A percentile compares a stretch with the other conserved stretches of the same genome.
phyloP scores from a whole-genome alignment of 2,329 filamentous ascomycete species.

The Pseudogymnoascus sp. region DNA sequence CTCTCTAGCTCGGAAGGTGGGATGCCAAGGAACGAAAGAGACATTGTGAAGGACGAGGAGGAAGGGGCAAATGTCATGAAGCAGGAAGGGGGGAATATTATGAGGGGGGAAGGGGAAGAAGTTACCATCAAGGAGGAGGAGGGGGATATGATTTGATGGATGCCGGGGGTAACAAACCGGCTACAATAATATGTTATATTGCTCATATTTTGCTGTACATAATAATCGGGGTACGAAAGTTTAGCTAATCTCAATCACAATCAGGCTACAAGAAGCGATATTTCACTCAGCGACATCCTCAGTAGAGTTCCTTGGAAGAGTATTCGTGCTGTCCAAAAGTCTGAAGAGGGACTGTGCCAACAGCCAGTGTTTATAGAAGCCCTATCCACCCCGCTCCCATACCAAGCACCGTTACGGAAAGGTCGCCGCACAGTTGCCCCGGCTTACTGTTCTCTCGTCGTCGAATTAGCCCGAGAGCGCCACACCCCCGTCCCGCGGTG shows the following conservation, averaged over 20 bases:
- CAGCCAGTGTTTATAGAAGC: neutral
- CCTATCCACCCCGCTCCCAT: neutral
- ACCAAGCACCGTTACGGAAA: neutral
- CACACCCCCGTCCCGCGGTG: neutral
- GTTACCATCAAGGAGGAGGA: neutral
- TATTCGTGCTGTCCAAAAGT: neutral
- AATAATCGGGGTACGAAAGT: neutral
- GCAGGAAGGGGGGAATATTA: neutral
- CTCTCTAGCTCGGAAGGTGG: neutral
- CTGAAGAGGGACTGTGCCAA: neutral
- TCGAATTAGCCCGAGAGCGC: neutral
- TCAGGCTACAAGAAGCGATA: neutral
- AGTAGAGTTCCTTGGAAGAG: neutral
- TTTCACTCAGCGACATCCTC: neutral
- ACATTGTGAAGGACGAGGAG: neutral
- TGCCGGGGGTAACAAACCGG: neutral
- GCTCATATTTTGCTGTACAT: neutral
- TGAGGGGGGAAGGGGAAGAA: neutral
- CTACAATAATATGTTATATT: neutral
- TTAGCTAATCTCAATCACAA: neutral
- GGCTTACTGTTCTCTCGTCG: neutral
- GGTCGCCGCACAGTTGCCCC: no score
- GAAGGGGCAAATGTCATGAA: neutral
- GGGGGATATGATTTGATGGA: neutral
- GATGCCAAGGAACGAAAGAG: neutral